Percentiles rank a stretch among this genome's conserved stretches.
Conservation (phyloP, 192 early-diverging fungal species). For the Coemansia furcata region DNA sequence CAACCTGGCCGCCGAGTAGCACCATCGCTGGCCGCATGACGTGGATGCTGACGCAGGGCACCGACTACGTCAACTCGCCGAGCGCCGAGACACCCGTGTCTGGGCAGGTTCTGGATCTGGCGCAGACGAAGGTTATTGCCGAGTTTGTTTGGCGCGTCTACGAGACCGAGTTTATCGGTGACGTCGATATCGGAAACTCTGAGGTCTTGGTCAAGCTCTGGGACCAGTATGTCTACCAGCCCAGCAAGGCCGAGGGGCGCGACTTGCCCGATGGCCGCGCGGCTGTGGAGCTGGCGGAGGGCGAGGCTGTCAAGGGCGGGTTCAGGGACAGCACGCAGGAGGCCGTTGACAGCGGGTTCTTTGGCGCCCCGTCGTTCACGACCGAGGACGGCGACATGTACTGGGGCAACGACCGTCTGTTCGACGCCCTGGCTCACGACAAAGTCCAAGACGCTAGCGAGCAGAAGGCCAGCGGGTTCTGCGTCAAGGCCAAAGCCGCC, state of each 20-base stretch:
- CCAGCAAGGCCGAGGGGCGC: not conserved
- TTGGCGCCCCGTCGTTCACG: conserved; percentile 57
- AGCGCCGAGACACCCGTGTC: not conserved
- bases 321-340: conserved; percentile 47
- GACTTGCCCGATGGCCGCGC: conserved; percentile 15
- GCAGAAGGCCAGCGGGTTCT: conserved; percentile 26
- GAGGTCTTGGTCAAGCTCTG: conserved; percentile 32
- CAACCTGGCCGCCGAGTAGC: conserved; percentile 39
- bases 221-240: conserved; percentile 21
- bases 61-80: conserved; percentile 14
- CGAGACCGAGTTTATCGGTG: conserved; percentile 34
- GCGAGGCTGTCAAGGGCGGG: conserved; percentile 18
- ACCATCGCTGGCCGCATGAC: conserved; percentile 30
- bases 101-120: not conserved
- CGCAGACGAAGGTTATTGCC: conserved; percentile 18
- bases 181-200: conserved; percentile 28
- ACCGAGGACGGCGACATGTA: conserved; percentile 55
- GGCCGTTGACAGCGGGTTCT: conserved; percentile 43
- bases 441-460: conserved; percentile 10
- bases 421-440: conserved; percentile 43
- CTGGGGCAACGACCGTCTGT: conserved; percentile 59
- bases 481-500: conserved; percentile 15
- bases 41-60: conserved; percentile 38
- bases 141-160: conserved; percentile 47
- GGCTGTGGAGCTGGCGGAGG: conserved; percentile 25